Conservation (phyloP, 2,329 filamentous ascomycete genomes). For the Fusarium palustre region DNA sequence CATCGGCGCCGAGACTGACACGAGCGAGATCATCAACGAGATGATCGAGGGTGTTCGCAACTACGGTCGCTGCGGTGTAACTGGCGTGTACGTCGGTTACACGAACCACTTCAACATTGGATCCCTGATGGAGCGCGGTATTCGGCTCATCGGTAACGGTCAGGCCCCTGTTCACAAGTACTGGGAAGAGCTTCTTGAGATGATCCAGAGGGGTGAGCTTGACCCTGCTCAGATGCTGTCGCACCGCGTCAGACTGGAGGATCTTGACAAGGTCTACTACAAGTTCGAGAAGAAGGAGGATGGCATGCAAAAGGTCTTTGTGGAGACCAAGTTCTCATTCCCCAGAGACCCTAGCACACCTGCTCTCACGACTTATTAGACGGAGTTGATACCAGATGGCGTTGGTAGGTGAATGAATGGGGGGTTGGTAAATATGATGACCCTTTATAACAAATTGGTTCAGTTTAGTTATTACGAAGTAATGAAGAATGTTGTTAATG, state of each 20-base stretch:
- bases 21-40: constrained; percentile 82
- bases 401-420: not conserved
- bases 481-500: not conserved
- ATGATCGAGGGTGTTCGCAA: constrained; percentile 80
- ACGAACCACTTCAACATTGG: constrained; percentile 76
- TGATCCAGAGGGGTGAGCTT: constrained; percentile 75
- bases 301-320: constrained; percentile 83
- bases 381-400: not conserved
- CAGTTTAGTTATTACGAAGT: not conserved
- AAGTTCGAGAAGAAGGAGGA: constrained; percentile 73
- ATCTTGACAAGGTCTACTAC: constrained; percentile 74
- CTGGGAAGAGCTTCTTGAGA: constrained; percentile 80
- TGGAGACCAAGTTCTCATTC: constrained; percentile 68
- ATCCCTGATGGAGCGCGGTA: constrained; percentile 86
- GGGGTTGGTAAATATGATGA: no score
- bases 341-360: constrained; percentile 52
- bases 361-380: constrained; percentile 33
- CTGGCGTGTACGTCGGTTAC: constrained; percentile 74
- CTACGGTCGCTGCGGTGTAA: constrained; percentile 80
- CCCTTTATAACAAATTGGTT: not conserved
- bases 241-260: constrained; percentile 80
- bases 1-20: constrained; percentile 83
- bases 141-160: constrained; percentile 77
- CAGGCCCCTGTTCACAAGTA: constrained; percentile 83
- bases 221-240: constrained; percentile 84